Base-by-base conservation (phyloP, 345 rosid genomes). In the Aegle marmelos region DNA sequence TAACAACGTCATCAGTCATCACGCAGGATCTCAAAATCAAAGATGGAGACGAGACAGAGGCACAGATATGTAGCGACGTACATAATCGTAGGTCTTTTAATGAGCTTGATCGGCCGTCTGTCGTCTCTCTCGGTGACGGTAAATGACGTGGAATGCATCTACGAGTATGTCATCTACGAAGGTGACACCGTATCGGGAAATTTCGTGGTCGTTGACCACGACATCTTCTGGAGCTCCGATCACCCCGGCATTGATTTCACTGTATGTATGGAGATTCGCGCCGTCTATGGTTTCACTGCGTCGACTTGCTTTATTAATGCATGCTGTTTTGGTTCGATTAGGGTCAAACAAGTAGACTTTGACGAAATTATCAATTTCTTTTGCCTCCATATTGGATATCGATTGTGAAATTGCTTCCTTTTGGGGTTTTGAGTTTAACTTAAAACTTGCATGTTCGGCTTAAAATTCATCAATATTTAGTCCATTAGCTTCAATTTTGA, bases 181-280 rank as follows among this genome's bases (percentile, higher is more conserved):
- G 98, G 95, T 76, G 99, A 96, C 80, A 82, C 86, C 67, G 83
- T 96, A 64, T 89, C 99, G 3, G 99, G 99, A 1, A 94, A 92
- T 88, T 96, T 91, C 90, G 99, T 96, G 11, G 99, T 96, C 68
- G 98, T 94, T 60, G 99, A 96, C 77, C 98, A 96, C 80, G 99
- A 94, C 78, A 94, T 96, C 84, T 96, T 94, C 93, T 96, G 98
- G 99, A 81, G 89, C 82, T 88, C 97, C 25, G 99, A 96, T 87
- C 99, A 96, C 83, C 97, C 97, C 53, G 99, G 99, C 77, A 89
- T 94, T 81, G 99, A 96, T 89, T 90, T 96, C 78, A 88, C 81
- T 24, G 99, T 96, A 50, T 88, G 85, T 2, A n/a, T 36, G 24
- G 33, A 17, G 39, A 31, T 16, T 33, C 58, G 36, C 36, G 10